Evolutionary conservation across 176 grass and related monocot genomes (phyloP).

Genomic region (Oryza meridionalis): DNA sequence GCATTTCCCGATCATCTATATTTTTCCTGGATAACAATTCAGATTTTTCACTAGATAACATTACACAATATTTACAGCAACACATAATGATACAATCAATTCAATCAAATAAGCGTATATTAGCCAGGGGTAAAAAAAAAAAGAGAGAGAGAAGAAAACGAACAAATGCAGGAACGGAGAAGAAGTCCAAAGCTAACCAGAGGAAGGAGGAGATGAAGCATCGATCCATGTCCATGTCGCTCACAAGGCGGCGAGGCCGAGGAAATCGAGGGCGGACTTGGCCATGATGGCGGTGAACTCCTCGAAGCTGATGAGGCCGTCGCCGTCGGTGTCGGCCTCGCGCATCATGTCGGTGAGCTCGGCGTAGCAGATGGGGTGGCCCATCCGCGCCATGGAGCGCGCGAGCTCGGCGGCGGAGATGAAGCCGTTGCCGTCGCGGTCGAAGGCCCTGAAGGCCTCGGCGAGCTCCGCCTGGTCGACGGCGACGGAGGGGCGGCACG

Average conservation of each 20-base stretch:
- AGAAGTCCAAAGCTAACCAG: slow-evolving; percentile 7
- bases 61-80: slow-evolving; percentile 41
- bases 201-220: neutral
- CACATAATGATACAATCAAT: neutral
- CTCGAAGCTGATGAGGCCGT: slow-evolving; percentile 61
- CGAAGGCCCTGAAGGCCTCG: slow-evolving; percentile 63
- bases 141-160: neutral
- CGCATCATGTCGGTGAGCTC: slow-evolving; percentile 72
- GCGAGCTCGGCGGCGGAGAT: slow-evolving; percentile 77
- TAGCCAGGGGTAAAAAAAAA: neutral
- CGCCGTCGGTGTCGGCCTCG: slow-evolving; percentile 65
- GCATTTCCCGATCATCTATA: neutral
- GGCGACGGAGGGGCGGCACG: slow-evolving; percentile 47
- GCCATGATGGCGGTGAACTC: slow-evolving; percentile 72
- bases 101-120: neutral
- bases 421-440: slow-evolving; percentile 66
- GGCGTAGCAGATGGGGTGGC: slow-evolving; percentile 61
- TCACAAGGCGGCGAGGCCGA: slow-evolving; percentile 63
- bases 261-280: slow-evolving; percentile 65
- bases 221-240: neutral
- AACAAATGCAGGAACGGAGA: slow-evolving; percentile 10
- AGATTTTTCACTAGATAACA: slow-evolving; percentile 17
- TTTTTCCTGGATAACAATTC: neutral
- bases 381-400: slow-evolving; percentile 63
- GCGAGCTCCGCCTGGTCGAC: slow-evolving; percentile 64